Evolutionary conservation across 805 yeast species (phyloP).

Genomic region (Saccharomycopsis oosterbeekiorum): DNA sequence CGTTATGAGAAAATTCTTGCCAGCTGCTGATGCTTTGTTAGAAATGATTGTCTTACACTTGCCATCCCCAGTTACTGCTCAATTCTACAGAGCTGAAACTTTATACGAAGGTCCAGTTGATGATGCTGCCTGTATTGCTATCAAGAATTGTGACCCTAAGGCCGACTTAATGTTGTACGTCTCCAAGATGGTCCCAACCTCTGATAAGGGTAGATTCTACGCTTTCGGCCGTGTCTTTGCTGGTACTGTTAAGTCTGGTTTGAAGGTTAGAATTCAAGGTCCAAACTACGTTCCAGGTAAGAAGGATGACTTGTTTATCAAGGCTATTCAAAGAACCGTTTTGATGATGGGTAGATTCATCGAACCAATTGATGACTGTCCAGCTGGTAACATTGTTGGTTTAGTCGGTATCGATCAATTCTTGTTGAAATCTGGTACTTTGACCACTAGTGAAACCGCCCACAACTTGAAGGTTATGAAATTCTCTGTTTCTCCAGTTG

Average conservation of each 20-base stretch:
- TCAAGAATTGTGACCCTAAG: constrained; percentile 96
- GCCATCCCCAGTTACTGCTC: constrained; percentile 99
- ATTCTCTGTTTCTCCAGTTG: constrained; percentile 99
- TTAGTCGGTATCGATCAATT: constrained; percentile 99
- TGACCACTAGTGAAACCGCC: constrained; percentile 91
- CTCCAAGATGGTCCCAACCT: constrained; percentile 99
- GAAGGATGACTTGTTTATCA: constrained; percentile 94
- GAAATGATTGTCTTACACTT: constrained; percentile 98
- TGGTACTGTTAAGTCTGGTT: constrained; percentile 98
- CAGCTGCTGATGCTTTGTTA: constrained; percentile 98
- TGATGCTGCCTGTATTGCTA: constrained; percentile 83
- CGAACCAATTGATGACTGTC: constrained; percentile 98
- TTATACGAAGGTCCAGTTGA: constrained; percentile 98
- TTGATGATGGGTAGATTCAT: constrained; percentile 99
- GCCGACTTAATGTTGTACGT: constrained; percentile 98
- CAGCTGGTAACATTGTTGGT: constrained; percentile 99
- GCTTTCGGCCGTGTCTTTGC: constrained; percentile 99
- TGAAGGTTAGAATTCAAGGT: constrained; percentile 99
- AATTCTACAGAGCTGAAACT: constrained; percentile 97
- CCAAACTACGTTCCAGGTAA: constrained; percentile 98
- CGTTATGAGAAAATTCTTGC: constrained; percentile 99
- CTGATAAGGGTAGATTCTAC: constrained; percentile 99
- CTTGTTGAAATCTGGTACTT: constrained; percentile 98
- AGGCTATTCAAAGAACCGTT: constrained; percentile 98
- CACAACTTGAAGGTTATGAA: constrained; percentile 99